phyloP scores from a whole-genome alignment of 2,329 filamentous ascomycete genomes.

The Bipolaris sorokiniana region DNA sequence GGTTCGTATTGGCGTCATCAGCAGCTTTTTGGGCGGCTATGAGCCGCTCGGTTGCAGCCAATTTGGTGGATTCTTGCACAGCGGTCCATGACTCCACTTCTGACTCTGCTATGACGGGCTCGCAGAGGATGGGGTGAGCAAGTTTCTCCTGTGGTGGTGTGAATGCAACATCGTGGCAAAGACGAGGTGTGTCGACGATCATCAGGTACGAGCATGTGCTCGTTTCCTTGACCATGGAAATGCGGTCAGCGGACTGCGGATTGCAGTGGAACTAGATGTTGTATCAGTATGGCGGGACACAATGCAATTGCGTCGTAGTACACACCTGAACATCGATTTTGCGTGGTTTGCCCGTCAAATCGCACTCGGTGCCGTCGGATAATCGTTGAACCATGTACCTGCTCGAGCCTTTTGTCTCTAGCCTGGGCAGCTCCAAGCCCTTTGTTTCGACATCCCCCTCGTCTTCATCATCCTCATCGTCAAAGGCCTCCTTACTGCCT shows the following conservation, averaged over 20 bases:
- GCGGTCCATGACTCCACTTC: slow-evolving; percentile 56
- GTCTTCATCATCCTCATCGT: slow-evolving; percentile 39
- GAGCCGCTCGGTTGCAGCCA: slow-evolving; percentile 32
- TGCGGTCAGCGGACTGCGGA: slow-evolving; percentile 75
- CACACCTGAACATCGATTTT: slow-evolving; percentile 79
- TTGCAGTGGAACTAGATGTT: slow-evolving; percentile 70
- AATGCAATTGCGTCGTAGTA: slow-evolving; percentile 9
- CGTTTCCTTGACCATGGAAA: slow-evolving; percentile 91
- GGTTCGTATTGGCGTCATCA: slow-evolving; percentile 36
- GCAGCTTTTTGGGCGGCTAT: slow-evolving; percentile 25
- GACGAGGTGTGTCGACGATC: slow-evolving; percentile 86
- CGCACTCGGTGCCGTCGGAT: slow-evolving; percentile 80
- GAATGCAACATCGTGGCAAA: slow-evolving; percentile 88
- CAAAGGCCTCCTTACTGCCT: slow-evolving; percentile 37
- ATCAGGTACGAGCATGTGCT: slow-evolving; percentile 92
- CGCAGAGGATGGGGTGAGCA: slow-evolving; percentile 78
- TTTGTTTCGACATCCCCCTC: slow-evolving; percentile 31
- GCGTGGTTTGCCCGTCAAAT: slow-evolving; percentile 80
- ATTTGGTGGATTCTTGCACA: slow-evolving; percentile 42
- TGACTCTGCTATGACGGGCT: slow-evolving; percentile 68
- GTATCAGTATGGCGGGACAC: slow-evolving; percentile 9
- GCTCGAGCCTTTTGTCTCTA: slow-evolving; percentile 83
- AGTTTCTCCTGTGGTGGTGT: slow-evolving; percentile 77
- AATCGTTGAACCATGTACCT: slow-evolving; percentile 85
- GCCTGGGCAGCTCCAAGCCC: slow-evolving; percentile 59